These are phyloP conservation scores for Rhododendron molle DNA, from an alignment of 148 eudicot species.

Conservation along the genomic window DNA sequence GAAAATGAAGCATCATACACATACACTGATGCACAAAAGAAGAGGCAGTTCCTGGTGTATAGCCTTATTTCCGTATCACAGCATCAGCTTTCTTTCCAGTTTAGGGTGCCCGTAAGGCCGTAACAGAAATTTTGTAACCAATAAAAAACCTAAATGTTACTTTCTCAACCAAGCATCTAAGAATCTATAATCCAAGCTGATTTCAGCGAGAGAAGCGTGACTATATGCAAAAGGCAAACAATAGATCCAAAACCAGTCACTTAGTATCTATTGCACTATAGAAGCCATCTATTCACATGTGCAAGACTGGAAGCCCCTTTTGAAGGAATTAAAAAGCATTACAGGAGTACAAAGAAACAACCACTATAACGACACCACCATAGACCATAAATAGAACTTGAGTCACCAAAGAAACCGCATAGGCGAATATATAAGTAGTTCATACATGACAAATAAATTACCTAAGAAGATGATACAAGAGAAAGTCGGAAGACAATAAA, in stretches of 20 bases:
- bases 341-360: neutral
- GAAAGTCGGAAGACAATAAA: neutral
- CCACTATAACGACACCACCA: neutral
- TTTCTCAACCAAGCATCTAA: neutral
- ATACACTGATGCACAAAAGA: neutral
- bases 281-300: neutral
- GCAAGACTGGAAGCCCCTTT: neutral
- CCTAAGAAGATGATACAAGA: neutral
- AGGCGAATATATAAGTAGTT: neutral
- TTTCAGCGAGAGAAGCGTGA: neutral
- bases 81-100: neutral
- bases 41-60: neutral
- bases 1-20: neutral
- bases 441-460: neutral
- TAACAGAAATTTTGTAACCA: neutral
- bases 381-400: neutral
- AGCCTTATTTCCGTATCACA: neutral
- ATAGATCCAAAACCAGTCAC: neutral
- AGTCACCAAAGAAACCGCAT: neutral
- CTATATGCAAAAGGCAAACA: neutral
- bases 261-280: neutral
- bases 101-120: neutral
- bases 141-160: neutral
- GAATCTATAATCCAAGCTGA: neutral
- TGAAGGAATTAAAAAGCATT: neutral